Base-by-base conservation (phyloP, 768 basidiomycete species). In the Lentinula boryana region DNA sequence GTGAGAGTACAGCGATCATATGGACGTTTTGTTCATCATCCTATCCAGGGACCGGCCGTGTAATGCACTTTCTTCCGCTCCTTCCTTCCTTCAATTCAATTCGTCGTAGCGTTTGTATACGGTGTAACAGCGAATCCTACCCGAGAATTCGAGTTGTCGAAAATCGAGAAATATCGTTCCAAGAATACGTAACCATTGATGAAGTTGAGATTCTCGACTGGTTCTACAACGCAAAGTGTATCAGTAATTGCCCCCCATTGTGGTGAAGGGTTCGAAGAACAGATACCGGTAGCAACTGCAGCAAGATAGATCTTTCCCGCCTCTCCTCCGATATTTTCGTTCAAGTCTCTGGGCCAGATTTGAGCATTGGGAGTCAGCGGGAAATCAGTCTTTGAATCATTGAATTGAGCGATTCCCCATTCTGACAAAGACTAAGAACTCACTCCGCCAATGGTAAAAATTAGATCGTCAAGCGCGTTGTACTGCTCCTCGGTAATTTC, bases 91-190 rank as follows among this genome's bases (percentile, higher is more conserved):
- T 36, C 2, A 5, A 33, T n/a, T 38, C 4, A 40, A 44, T 41
- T 53, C 8, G 31, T 53, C 15, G 56, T 57, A 15, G 56, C 56
- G 40, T 57, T 57, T 21, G 56, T 57, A 15, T 27, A 43, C 10
- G 40, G 8, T 5, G 56, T 57, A 6, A 21, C 12, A 31, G 56
- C 56, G 27, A 57, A 57, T 10, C 56, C 56, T 27, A 57, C 41
- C 8, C 44, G n/a, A 18, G 18, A 41, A 44, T 84, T 82, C 51
- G 76, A 68, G 52, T 85, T 84, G 67, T 89, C 87, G 67, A 73
- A 88, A 40, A 86, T 85, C 33, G 81, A 76, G 74, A 87, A 87
- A 79, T 82, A 88, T 16, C 56, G 41, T 21, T 57, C 56, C 23
- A 57, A 35, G 41, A 57, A 57, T 16, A 57, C 56, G 23, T 43